Evolutionary conservation across 176 grass and related monocot species (phyloP), one percentile per base, ranked within the genome.

Genomic region (Paspalum vaginatum): DNA sequence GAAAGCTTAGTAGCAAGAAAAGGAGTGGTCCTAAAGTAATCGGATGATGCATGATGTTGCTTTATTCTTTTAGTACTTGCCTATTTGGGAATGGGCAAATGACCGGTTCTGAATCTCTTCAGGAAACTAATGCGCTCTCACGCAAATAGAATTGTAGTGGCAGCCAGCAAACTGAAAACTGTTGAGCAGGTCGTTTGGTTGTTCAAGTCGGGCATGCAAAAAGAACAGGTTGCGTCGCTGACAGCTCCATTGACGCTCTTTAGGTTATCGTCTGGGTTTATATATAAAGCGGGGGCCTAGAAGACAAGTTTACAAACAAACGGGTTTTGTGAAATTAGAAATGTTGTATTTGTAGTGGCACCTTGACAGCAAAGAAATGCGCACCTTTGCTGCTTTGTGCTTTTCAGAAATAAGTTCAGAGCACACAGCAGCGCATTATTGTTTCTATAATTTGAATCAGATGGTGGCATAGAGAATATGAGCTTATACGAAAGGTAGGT

Each of bases 61-160:
- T 81, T 74, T 82, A 86, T 89, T 82, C 73, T 82, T 65, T 13
- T 86, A 26, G 79, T 78, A 86, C 79, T 68, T 82, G 0, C 79
- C 74, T 60, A 72, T 74, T 86, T 49, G 0, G 67, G 88, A 25
- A 38, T 25, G 52, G 11, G 1, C 43, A 43, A 44, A 85, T 72
- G 78, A 45, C 8, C 76, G 26, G 57, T 59, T 60, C 37, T 58
- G 47, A 66, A 67, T 72, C 70, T 70, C 42, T 21, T 43, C 21
- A 71, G 9, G 43, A 49, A 83, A 68, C 12, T 73, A 79, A 67
- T 9, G 43, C 47, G 63, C 48, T 48, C 51, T 65, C 17, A 66
- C 27, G 37, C 78, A 48, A 80, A 67, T 27, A 75, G 22, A 47
- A 69, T 3, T 58, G 13, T 37, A 46, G 20, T 53, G 16, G 21